Percentiles rank a stretch among this genome's conserved stretches.
Evolutionary conservation across 2,329 filamentous ascomycete genomes (phyloP).

Genomic region (Alternaria viburni): DNA sequence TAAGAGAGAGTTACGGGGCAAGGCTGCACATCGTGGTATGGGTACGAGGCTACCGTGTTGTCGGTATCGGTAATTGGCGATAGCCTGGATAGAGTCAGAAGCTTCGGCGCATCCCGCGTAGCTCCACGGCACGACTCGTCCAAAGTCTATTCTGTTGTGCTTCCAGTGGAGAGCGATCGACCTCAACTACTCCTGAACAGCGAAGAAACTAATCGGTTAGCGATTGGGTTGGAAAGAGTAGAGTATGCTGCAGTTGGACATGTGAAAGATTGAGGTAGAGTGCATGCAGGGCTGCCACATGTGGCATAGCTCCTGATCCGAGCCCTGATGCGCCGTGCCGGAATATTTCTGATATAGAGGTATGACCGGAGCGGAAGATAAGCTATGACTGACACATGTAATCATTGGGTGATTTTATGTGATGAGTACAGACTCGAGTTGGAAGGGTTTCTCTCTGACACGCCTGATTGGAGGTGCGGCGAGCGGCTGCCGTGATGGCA

Average conservation of each 20-base stretch:
- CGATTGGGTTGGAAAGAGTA: neutral
- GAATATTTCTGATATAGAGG: slow-evolving; percentile 6
- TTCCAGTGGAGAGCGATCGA: neutral
- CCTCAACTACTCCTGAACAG: neutral
- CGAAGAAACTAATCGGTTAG: neutral
- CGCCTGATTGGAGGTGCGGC: neutral
- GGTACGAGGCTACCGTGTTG: slow-evolving; percentile 14
- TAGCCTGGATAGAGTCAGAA: neutral
- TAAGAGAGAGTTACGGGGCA: slow-evolving; percentile 1
- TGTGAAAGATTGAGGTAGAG: neutral
- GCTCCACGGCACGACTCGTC: neutral
- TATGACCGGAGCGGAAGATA: slow-evolving; percentile 14
- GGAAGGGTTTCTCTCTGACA: neutral
- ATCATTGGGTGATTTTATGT: neutral
- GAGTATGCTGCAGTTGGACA: neutral
- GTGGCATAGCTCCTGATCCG: neutral
- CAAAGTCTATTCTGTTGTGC: neutral
- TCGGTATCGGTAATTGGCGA: slow-evolving; percentile 16
- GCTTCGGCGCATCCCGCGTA: slow-evolving; percentile 7
- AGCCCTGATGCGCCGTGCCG: neutral
- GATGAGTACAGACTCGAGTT: neutral
- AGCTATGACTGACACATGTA: slow-evolving; percentile 2
- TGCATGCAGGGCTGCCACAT: neutral
- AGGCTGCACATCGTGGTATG: slow-evolving; percentile 16
- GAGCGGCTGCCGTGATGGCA: neutral